Percentiles rank a stretch among this genome's conserved stretches.
Conservation (phyloP, 2,329 filamentous ascomycete genomes). For the Diaporthe citri region DNA sequence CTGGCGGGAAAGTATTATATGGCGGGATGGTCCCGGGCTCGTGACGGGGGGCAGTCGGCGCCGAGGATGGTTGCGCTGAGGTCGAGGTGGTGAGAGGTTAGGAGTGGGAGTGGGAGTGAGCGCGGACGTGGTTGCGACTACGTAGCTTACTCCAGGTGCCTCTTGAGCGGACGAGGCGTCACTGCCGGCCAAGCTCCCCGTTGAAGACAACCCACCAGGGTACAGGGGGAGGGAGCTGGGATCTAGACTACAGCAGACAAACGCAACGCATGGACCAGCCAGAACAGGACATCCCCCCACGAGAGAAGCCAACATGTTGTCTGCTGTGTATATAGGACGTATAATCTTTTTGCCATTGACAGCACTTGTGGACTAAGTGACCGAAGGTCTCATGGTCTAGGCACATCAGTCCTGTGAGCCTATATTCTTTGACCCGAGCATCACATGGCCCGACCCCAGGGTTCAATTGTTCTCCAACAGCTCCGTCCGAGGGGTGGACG, state of each 20-base stretch:
- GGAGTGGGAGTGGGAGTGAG: neutral
- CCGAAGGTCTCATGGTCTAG: neutral
- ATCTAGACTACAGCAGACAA: slow-evolving; percentile 1
- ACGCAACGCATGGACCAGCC: neutral
- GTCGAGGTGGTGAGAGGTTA: neutral
- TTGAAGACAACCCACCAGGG: slow-evolving; percentile 11
- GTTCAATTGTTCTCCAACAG: neutral
- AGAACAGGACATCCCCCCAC: neutral
- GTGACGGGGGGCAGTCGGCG: neutral
- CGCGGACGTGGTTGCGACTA: slow-evolving; percentile 18
- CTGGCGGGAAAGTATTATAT: neutral
- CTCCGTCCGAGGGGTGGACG: neutral
- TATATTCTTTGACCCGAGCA: neutral
- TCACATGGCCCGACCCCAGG: neutral
- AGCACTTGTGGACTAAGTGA: neutral
- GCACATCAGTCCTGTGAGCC: neutral
- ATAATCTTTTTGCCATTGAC: neutral
- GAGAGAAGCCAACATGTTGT: neutral
- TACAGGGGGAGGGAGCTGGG: slow-evolving; percentile 18
- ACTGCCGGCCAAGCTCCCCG: slow-evolving; percentile 33
- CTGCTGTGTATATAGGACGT: neutral
- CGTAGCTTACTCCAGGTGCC: slow-evolving; percentile 7
- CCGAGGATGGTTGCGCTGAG: neutral
- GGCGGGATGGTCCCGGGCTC: neutral
- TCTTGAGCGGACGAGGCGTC: slow-evolving; percentile 17